Base-by-base conservation (phyloP, 176 grass and related monocot genomes). In the Dactylis glomerata region DNA sequence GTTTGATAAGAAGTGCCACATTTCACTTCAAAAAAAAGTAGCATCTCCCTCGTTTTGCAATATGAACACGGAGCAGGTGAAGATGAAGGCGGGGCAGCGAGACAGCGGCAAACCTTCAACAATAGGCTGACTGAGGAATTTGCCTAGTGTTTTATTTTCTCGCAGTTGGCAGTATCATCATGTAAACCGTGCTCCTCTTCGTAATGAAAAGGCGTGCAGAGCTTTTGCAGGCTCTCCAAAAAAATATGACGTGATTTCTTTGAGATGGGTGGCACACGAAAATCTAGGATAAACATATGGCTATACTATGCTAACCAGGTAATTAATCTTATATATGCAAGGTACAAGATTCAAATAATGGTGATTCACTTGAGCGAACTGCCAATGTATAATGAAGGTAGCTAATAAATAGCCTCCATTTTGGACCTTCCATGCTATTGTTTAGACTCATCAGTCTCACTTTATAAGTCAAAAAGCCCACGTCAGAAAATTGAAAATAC, bases 341-440 rank as follows among this genome's bases (percentile, higher is more conserved):
- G 55, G 6, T 37, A 55, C 15, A 68, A 28, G 12, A 61, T 73
- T 80, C 20, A 17, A 23, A 30, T 63, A 24, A 44, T 38, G 70
- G 7, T 65, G 47, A 82, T 82, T 50, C 38, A 59, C 52, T 71
- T 59, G 75, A 87, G 47, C 24, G 28, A 46, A 80, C 66, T 55
- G 47, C 5, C n/a, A 40, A 55, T 17, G 22, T 69, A 71, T 30
- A 41, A 54, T 59, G 24, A 32, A 44, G 68, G 6, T 61, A 83
- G 55, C 47, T 14, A 28, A 83, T 26, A 58, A 69, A 13, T 65
- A 26, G 34, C 58, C 46, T 20, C 58, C 37, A 26, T 70, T 77
- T 83, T 38, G 74, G 52, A n/a, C 41, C n/a, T 77, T 74, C n/a
- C 51, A 1, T 78, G 16, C 11, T 70, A 38, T 76, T 56, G 42